These are phyloP conservation scores for Claviceps fusiformis DNA, from an alignment of 2,329 filamentous ascomycete species.

Conservation along the genomic window DNA sequence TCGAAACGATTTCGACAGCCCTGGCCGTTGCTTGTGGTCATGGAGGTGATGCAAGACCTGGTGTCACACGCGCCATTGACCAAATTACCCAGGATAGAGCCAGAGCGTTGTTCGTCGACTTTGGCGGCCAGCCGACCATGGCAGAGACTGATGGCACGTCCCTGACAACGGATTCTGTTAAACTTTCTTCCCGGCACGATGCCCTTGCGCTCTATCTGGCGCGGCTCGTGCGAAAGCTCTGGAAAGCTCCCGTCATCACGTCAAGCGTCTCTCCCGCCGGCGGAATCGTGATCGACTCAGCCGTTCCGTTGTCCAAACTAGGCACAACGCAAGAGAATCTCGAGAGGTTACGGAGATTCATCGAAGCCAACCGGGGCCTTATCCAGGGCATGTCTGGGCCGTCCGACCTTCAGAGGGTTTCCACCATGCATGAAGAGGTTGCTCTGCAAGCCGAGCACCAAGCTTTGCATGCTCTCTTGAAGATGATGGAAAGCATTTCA, in stretches of 20 bases:
- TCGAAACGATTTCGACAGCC: slow-evolving; percentile 80
- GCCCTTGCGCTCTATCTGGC: slow-evolving; percentile 80
- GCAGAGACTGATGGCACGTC: slow-evolving; percentile 63
- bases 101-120: slow-evolving; percentile 79
- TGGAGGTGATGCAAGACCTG: slow-evolving; percentile 59
- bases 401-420: slow-evolving; percentile 63
- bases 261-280: slow-evolving; percentile 38
- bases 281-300: slow-evolving; percentile 50
- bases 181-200: slow-evolving; percentile 77
- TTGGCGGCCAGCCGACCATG: slow-evolving; percentile 74
- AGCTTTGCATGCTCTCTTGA: slow-evolving; percentile 72
- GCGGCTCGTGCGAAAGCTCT: slow-evolving; percentile 75
- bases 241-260: slow-evolving; percentile 65
- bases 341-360: slow-evolving; percentile 64
- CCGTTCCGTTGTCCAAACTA: slow-evolving; percentile 55
- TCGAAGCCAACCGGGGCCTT: slow-evolving; percentile 74
- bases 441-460: slow-evolving; percentile 90
- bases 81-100: slow-evolving; percentile 77
- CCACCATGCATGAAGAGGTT: slow-evolving; percentile 78
- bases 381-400: slow-evolving; percentile 92
- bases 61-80: slow-evolving; percentile 66
- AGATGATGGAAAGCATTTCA: slow-evolving; percentile 77
- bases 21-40: slow-evolving; percentile 92
- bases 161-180: slow-evolving; percentile 66
- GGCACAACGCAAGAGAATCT: slow-evolving; percentile 67